Evolutionary conservation across 169 alveolate genomes (phyloP), one percentile per base, ranked within the genome.

Genomic region (Plasmodium knowlesi): DNA sequence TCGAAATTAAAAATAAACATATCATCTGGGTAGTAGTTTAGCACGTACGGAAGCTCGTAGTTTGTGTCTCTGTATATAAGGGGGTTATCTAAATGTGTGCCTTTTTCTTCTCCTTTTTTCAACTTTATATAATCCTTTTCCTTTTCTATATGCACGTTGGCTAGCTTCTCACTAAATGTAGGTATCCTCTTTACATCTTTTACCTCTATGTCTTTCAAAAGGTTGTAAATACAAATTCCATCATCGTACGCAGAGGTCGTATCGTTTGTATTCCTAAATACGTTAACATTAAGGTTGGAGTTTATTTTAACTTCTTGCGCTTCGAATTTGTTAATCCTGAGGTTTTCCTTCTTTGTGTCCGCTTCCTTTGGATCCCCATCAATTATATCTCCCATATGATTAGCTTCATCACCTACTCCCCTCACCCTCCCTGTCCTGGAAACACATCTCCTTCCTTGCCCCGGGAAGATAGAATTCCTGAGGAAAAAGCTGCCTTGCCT

Each of bases 1-100:
- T 89, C 94, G 53, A 89, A 89, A 50, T 79, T 79, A 37, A 89
- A 79, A n/a, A 89, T 89, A 37, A 79, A 89, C 90, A 89, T 79
- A 54, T 89, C 92, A 54, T 89, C 88, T 73, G 94, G 92, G 74
- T 37, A 84, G 78, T 71, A 82, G 46, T 73, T 78, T 25, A 80
- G 43, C 0, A 82, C 28, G 37, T 70, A 46, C 25, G 96, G 92
- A n/a, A 83, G 30, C 3, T 79, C 32, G 61, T 84, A 83, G n/a
- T 67, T 82, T 19, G 41, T 76, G 28, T 93, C 89, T 43, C 30
- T 73, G 61, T 83, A 78, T 30, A 79, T 89, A 28, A 88, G 30
- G 16, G 71, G 32, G 19, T 82, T 43, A 8, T 81, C 81, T 54
- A 88, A 50, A 25, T 90, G 37, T 12, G 46, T 14, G 2, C 3